Conservation (phyloP, 73 alveolate genomes). For the Paramecium caudatum region DNA sequence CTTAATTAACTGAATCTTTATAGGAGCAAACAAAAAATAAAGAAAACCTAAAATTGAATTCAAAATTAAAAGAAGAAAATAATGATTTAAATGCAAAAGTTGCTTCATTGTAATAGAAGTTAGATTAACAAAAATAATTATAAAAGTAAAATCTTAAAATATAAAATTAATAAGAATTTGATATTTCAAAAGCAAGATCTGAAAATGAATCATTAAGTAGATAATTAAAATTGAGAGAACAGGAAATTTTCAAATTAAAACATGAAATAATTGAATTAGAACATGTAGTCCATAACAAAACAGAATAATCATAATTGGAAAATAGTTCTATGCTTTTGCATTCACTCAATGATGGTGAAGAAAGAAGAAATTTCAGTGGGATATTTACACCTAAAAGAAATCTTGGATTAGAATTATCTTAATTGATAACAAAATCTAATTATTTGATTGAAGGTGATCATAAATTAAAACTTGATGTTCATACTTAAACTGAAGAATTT, state of each 20-base stretch:
- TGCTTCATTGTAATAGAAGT: not conserved
- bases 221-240: constrained; percentile 55
- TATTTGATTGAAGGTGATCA: not conserved
- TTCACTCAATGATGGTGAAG: constrained; percentile 50
- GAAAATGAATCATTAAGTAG: constrained; percentile 51
- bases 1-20: not conserved
- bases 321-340: constrained; percentile 30
- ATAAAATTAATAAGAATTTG: constrained; percentile 1
- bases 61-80: constrained; percentile 36
- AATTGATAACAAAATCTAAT: constrained; percentile 45
- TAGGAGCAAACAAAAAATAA: not conserved
- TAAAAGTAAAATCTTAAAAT: not conserved
- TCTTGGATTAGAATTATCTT: constrained; percentile 46
- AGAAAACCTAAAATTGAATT: not conserved
- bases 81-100: not conserved
- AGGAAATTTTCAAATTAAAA: constrained; percentile 34
- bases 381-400: constrained; percentile 46
- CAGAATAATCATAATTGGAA: constrained; percentile 56
- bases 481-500: constrained; percentile 27
- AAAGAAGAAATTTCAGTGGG: constrained; percentile 60
- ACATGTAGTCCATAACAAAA: not conserved
- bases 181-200: constrained; percentile 43
- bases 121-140: not conserved
- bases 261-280: constrained; percentile 15
- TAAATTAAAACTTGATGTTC: constrained; percentile 50